A percentile compares a stretch with the other conserved stretches of the same genome.
Conservation (phyloP, 108 stramenopile species). For the Schizochytrium sp. region DNA sequence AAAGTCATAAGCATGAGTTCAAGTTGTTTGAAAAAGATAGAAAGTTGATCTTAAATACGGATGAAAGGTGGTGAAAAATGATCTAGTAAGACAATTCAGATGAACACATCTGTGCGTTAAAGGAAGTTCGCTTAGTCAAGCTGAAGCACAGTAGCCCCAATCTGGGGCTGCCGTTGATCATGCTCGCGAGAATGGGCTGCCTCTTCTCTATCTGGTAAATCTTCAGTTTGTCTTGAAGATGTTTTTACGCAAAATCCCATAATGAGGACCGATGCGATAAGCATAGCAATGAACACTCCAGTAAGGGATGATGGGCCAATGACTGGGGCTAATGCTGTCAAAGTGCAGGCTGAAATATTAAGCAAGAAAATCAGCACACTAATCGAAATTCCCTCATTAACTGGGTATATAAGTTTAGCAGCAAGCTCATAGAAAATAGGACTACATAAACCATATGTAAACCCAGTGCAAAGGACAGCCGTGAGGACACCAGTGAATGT, state of each 20-base stretch:
- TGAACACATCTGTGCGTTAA: too few species aligned
- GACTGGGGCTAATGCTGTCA: neutral
- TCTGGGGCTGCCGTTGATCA: too few species aligned
- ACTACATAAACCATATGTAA: neutral
- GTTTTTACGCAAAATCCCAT: constrained; percentile 3
- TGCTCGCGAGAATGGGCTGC: too few species aligned
- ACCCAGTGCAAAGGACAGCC: neutral
- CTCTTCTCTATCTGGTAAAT: too few species aligned
- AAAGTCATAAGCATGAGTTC: too few species aligned
- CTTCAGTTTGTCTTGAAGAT: too few species aligned
- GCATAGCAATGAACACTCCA: neutral
- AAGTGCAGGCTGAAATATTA: constrained; percentile 7
- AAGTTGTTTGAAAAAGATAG: too few species aligned
- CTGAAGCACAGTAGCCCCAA: too few species aligned
- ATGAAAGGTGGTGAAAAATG: too few species aligned
- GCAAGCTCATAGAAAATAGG: constrained; percentile 36
- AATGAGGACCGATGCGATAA: neutral
- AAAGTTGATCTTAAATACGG: too few species aligned
- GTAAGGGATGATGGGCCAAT: neutral
- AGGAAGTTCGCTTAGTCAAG: too few species aligned
- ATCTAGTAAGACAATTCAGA: too few species aligned
- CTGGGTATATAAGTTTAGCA: constrained; percentile 37
- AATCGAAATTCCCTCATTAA: constrained; percentile 38
- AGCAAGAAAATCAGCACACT: constrained; percentile 1
- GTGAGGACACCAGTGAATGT: neutral